Evolutionary conservation across 2,329 filamentous ascomycete genomes (phyloP).

Genomic region (Setomelanomma holmii): DNA sequence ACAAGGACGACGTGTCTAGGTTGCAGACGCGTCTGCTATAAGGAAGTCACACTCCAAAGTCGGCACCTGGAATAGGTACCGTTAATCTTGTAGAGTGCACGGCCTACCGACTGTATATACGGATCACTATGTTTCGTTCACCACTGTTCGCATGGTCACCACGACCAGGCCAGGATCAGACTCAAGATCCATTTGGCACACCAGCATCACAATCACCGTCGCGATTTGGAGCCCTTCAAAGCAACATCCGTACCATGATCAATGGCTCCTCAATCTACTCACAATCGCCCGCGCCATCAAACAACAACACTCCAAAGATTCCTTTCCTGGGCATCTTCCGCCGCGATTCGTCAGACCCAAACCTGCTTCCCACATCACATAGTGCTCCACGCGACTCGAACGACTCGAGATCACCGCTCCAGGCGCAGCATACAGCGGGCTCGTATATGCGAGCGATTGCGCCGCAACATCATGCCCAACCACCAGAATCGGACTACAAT

Average conservation of each 20-base stretch:
- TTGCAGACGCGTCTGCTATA: conserved; percentile 35
- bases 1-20: conserved; percentile 28
- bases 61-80: conserved; percentile 12
- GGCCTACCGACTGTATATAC: conserved; percentile 12
- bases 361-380: conserved; percentile 23
- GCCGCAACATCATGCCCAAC: conserved; percentile 28
- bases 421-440: conserved; percentile 43
- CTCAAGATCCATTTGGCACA: conserved; percentile 33
- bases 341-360: conserved; percentile 34
- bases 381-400: conserved; percentile 31
- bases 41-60: conserved; percentile 27
- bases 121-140: conserved; percentile 40
- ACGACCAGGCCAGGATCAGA: conserved; percentile 24
- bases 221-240: conserved; percentile 27
- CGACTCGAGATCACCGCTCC: conserved; percentile 39
- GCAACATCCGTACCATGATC: conserved; percentile 37
- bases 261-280: conserved; percentile 49
- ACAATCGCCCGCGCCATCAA: conserved; percentile 36
- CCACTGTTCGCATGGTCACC: conserved; percentile 43
- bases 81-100: conserved; percentile 18
- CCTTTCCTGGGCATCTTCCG: conserved; percentile 43
- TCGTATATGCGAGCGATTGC: conserved; percentile 44
- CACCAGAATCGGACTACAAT: conserved; percentile 31
- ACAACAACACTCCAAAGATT: conserved; percentile 42
- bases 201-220: conserved; percentile 26